Evolutionary conservation across 164 flowering plant genomes (phyloP).

Genomic region (Malania oleifera): DNA sequence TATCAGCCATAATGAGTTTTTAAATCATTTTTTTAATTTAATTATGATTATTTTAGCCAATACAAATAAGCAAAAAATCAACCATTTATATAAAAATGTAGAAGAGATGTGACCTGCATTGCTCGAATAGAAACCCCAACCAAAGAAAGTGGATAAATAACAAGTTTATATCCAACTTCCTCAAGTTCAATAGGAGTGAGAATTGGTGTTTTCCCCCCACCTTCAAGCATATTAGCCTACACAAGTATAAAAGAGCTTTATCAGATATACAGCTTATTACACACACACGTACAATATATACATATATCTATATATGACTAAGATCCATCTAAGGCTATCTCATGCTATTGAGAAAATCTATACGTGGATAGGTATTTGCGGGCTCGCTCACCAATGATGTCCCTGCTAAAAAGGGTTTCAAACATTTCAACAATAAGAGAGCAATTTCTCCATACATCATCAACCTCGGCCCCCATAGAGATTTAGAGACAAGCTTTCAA

Average conservation of each 20-base stretch:
- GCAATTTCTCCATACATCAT: too few species aligned
- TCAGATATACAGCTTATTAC: neutral
- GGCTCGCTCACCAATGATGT: too few species aligned
- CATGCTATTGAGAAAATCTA: too few species aligned
- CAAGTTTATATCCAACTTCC: slow-evolving; percentile 78
- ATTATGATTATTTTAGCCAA: too few species aligned
- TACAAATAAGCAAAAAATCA: neutral
- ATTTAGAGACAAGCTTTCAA: too few species aligned
- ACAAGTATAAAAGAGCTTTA: slow-evolving; percentile 10
- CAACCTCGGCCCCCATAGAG: too few species aligned
- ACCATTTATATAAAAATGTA: neutral
- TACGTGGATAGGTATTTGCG: too few species aligned
- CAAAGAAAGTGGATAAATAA: slow-evolving; percentile 85
- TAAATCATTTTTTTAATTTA: too few species aligned
- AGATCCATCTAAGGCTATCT: too few species aligned
- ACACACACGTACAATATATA: neutral
- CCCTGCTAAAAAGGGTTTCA: too few species aligned
- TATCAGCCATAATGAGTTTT: too few species aligned
- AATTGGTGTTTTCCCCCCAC: slow-evolving; percentile 95
- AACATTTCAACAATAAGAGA: neutral
- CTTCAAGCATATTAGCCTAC: slow-evolving; percentile 99
- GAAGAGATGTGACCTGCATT: slow-evolving; percentile 60
- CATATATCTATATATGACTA: neutral
- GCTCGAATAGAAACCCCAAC: slow-evolving; percentile 87
- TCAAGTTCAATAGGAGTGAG: slow-evolving; percentile 78